Base-by-base conservation (phyloP, 2,329 filamentous ascomycete genomes). In the Falciphora oryzae region DNA sequence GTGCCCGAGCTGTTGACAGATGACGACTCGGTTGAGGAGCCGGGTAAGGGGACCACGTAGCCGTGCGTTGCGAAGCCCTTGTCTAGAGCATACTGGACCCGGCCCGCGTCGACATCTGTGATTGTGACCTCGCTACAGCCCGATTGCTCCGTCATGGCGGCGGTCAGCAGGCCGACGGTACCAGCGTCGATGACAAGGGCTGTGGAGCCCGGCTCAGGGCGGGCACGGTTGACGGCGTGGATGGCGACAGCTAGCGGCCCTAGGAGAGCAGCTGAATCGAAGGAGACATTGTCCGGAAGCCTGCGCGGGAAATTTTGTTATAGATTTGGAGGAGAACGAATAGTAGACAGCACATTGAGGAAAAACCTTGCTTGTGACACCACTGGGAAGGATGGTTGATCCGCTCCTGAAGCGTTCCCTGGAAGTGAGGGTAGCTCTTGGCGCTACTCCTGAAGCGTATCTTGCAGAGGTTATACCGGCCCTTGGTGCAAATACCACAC, bases 121-220 rank as follows among this genome's bases (percentile, higher is more conserved):
- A 66, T 66, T 10, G 67, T 88, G 18, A 97, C 84, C 74, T 88
- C 94, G 65, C 64, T 8, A 50, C 57, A 32, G 38, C 63, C 63
- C 32, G 58, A 50, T 59, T 62, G 66, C 88, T 85, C 7, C 70
- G 93, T 92, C 2, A 97, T 93, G 6, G 93, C 72, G 6, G 75
- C 74, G 57, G 70, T 73, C 3, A 79, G 69, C 11, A 79, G 66
- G 1, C 87, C 87, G 32, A 89, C 82, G 1, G 87, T 83, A 18
- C 86, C 86, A 13, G 86, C 85, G 22, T 77, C 65, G 18, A 59
- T 14, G 16, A 63, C 62, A 2, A 59, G 56, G n/a, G 61, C 61
- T 16, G 44, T 56, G 18, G 29, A 27, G 28, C 50, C 61, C 44
- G 29, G 53, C 31, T 63, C 29, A 3, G 32, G 29, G 6, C 44